Evolutionary conservation across 192 early-diverging fungal genomes (phyloP), one percentile per base, ranked within the genome.

Genomic region (Rhizoclosmatium globosum): DNA sequence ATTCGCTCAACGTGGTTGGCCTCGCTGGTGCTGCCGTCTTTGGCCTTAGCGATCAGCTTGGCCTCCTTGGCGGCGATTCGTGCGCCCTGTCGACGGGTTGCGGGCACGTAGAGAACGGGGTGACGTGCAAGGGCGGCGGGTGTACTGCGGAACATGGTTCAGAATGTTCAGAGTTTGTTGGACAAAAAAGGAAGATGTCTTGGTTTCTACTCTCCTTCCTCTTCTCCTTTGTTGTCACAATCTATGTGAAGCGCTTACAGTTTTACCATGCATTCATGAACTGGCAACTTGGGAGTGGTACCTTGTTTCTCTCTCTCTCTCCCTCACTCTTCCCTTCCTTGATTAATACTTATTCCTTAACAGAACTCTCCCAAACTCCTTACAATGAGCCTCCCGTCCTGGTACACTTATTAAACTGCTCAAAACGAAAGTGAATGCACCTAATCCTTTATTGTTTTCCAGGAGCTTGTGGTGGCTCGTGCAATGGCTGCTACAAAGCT

Each of bases 381-480:
- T 71, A 21, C 46, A 17, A 19, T 56, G 69, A 71, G 6, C 69
- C 69, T 17, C 69, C 69, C 17, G 3, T 56, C 7, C 6, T 71
- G 47, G 69, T 71, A 44, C 46, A 21, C 21, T 45, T 31, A 31
- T 21, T 62, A n/a, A 56, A 56, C 31, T 31, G 31, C 31, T 0
- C 31, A 31, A 31, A 31, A 31, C 31, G 31, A 0, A 31, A 31
- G 31, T 31, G 31, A 38, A 17, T 38, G 64, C 64, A 11, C 19
- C 64, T 65, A 21, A 21, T 65, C 64, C 39, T 31, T n/a, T 11
- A 13, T 46, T 68, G 13, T 68, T 13, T 39, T 38, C 17, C 53
- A 76, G 74, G 74, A 76, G 66, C 47, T 76, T 23, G 48, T 76
- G 1, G 23, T 76, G 11, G 19, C 74, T 11, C 61, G 74, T 23